A percentile compares a stretch with the other conserved stretches of the same genome.
These are phyloP conservation scores for Exidia glandulosa DNA, from an alignment of 768 basidiomycete genomes.

Conservation along the genomic window DNA sequence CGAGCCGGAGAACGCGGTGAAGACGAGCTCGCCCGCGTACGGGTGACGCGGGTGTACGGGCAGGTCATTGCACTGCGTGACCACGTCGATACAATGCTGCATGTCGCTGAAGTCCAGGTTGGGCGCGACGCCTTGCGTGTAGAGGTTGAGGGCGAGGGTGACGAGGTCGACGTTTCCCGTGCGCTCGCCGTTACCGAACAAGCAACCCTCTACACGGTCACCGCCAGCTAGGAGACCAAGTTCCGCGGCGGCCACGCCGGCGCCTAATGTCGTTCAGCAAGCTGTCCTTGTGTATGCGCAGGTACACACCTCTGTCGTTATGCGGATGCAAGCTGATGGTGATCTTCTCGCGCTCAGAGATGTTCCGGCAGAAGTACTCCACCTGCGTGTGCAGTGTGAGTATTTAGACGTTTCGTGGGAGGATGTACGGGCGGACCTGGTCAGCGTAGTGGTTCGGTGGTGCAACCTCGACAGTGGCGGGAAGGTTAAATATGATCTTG, in stretches of 20 bases:
- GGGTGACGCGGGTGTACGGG: constrained; percentile 94
- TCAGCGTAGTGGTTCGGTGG: constrained; percentile 99
- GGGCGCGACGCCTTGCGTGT: constrained; percentile 87
- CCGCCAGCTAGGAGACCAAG: constrained; percentile 87
- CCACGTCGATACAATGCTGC: constrained; percentile 80
- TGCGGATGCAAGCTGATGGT: constrained; percentile 91
- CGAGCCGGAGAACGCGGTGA: constrained; percentile 98
- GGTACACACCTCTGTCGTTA: constrained; percentile 75
- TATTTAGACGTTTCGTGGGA: not conserved
- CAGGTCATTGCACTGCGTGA: constrained; percentile 92
- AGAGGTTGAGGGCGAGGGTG: constrained; percentile 90
- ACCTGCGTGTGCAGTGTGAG: constrained; percentile 39
- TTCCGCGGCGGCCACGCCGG: constrained; percentile 90
- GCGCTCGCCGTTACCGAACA: constrained; percentile 97
- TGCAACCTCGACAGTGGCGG: constrained; percentile 93
- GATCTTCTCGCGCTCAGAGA: constrained; percentile 82
- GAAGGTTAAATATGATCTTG: constrained; percentile 95
- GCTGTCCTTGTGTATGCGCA: not conserved
- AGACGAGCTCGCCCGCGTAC: constrained; percentile 95
- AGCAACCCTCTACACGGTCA: constrained; percentile 94
- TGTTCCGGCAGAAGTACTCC: constrained; percentile 82
- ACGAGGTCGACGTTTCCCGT: constrained; percentile 98
- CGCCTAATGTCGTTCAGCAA: constrained; percentile 38
- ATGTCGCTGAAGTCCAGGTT: constrained; percentile 88
- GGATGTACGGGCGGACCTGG: constrained; percentile 64